Evolutionary conservation across 2,329 filamentous ascomycete species (phyloP).

Genomic region (Phoma sp.): DNA sequence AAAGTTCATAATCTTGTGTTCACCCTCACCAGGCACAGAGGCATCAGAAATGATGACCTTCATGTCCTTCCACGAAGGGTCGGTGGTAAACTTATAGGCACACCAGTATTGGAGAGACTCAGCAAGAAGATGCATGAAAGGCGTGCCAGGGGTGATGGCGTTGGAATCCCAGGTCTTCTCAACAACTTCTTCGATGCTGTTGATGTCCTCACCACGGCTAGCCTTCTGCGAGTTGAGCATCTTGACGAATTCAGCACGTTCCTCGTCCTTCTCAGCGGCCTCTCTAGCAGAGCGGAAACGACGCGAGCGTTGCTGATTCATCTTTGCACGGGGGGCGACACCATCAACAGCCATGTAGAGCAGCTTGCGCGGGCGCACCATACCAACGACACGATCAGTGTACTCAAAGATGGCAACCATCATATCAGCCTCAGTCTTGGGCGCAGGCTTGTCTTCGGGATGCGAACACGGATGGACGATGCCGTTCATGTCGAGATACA

Average conservation of each 20-base stretch:
- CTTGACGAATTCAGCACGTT: constrained; percentile 86
- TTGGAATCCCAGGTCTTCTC: constrained; percentile 94
- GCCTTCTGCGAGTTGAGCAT: constrained; percentile 78
- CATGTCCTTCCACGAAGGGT: constrained; percentile 87
- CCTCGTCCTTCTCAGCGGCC: constrained; percentile 89
- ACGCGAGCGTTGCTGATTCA: constrained; percentile 98
- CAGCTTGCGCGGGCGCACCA: constrained; percentile 94
- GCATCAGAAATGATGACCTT: constrained; percentile 99
- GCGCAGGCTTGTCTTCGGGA: constrained; percentile 89
- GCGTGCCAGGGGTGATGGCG: constrained; percentile 92
- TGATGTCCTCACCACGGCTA: constrained; percentile 59
- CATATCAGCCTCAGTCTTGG: constrained; percentile 97
- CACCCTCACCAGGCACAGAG: constrained; percentile 94
- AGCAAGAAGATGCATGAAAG: constrained; percentile 97
- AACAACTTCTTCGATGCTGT: constrained; percentile 65
- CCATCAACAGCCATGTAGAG: constrained; percentile 99
- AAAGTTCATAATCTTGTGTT: constrained; percentile 99
- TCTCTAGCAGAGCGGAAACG: constrained; percentile 95
- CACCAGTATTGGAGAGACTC: constrained; percentile 93
- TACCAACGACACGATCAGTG: constrained; percentile 97
- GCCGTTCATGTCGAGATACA: constrained; percentile 99
- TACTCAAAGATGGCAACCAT: constrained; percentile 99
- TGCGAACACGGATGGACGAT: constrained; percentile 99
- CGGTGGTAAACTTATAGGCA: constrained; percentile 95
- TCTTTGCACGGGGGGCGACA: constrained; percentile 96